Percentiles rank a stretch among this genome's conserved stretches.
phyloP scores from a whole-genome alignment of 768 basidiomycete genomes.

The Holtermanniella nyarrowii region DNA sequence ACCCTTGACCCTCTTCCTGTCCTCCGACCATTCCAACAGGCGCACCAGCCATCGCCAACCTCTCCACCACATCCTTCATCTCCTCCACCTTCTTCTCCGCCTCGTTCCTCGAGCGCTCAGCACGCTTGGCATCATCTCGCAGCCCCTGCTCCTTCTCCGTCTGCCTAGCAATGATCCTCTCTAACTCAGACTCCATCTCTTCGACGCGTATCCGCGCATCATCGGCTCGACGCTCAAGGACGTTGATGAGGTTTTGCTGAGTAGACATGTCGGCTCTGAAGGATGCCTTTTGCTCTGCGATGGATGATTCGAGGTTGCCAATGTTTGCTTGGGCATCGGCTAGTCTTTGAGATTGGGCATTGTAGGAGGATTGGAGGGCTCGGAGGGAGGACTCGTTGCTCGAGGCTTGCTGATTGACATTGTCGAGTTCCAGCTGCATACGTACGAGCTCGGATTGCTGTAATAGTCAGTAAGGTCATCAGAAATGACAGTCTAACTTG shows the following conservation, averaged over 20 bases:
- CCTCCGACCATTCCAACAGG: slow-evolving; percentile 3
- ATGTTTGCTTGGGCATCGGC: slow-evolving; percentile 65
- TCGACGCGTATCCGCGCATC: slow-evolving; percentile 75
- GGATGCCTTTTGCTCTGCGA: slow-evolving; percentile 75
- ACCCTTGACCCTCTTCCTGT: slow-evolving; percentile 44
- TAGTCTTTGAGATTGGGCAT: slow-evolving; percentile 61
- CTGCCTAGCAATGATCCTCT: slow-evolving; percentile 57
- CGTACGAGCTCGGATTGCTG: slow-evolving; percentile 53
- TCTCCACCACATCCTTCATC: slow-evolving; percentile 48
- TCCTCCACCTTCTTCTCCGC: slow-evolving; percentile 63
- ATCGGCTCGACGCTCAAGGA: slow-evolving; percentile 81
- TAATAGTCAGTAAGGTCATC: slow-evolving; percentile 44
- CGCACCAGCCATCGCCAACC: slow-evolving; percentile 24
- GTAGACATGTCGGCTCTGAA: slow-evolving; percentile 68
- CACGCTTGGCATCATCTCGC: slow-evolving; percentile 61
- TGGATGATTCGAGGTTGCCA: slow-evolving; percentile 61
- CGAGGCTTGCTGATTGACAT: slow-evolving; percentile 56
- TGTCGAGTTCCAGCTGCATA: slow-evolving; percentile 67
- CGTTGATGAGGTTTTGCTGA: slow-evolving; percentile 60
- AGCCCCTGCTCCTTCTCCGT: slow-evolving; percentile 58
- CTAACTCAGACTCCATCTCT: slow-evolving; percentile 72
- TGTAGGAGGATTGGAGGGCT: slow-evolving; percentile 61
- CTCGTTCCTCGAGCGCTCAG: slow-evolving; percentile 56
- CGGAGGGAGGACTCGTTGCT: slow-evolving; percentile 61
- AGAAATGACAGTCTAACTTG: slow-evolving; percentile 5